These are phyloP conservation scores for Drechslera avenae DNA, from an alignment of 2,329 filamentous ascomycete genomes.

Conservation along the genomic window DNA sequence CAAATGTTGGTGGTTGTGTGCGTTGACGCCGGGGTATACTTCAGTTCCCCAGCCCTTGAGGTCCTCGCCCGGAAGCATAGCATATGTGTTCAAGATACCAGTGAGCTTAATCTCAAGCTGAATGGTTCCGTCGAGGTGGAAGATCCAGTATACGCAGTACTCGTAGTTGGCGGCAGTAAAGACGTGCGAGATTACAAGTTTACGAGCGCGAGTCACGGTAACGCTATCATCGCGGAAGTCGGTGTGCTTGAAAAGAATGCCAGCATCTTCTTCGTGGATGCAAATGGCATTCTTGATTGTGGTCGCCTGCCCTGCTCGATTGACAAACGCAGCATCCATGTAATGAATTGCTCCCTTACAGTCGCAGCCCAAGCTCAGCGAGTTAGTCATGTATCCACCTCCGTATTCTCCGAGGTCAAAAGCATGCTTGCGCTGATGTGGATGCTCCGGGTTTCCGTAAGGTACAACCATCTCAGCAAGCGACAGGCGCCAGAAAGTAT, in stretches of 20 bases:
- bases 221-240: slow-evolving; percentile 90
- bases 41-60: slow-evolving; percentile 88
- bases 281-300: slow-evolving; percentile 94
- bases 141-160: slow-evolving; percentile 86
- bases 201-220: slow-evolving; percentile 83
- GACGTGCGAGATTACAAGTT: slow-evolving; percentile 86
- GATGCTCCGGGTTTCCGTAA: slow-evolving; percentile 80
- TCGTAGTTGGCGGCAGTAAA: slow-evolving; percentile 98
- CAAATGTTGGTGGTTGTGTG: slow-evolving; percentile 94
- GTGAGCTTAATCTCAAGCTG: slow-evolving; percentile 90
- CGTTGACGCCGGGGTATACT: slow-evolving; percentile 89
- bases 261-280: slow-evolving; percentile 91
- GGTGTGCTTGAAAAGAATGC: slow-evolving; percentile 91
- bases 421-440: slow-evolving; percentile 80
- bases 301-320: slow-evolving; percentile 72
- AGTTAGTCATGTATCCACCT: slow-evolving; percentile 83
- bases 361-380: slow-evolving; percentile 75
- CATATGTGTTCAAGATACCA: slow-evolving; percentile 90
- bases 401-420: slow-evolving; percentile 83
- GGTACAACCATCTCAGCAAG: slow-evolving; percentile 94
- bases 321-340: slow-evolving; percentile 84
- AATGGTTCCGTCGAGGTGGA: slow-evolving; percentile 89
- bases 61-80: slow-evolving; percentile 79
- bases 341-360: slow-evolving; percentile 93
- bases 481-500: slow-evolving; percentile 86